Evolutionary conservation across 306 rosid genomes (phyloP).

Genomic region (Cucumis cinereus): DNA sequence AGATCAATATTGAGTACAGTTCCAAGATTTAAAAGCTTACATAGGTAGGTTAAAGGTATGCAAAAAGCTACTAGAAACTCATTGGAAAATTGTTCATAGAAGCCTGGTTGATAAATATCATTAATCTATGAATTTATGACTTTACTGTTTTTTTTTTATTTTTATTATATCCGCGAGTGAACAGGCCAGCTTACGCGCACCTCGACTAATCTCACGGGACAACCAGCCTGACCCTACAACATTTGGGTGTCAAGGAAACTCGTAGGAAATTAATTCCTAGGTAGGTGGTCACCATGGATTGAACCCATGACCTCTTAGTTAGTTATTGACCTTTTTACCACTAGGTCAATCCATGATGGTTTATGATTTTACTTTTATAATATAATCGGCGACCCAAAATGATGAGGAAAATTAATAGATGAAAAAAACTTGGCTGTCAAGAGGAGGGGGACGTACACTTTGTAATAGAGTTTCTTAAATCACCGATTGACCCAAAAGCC

Average conservation of each 20-base stretch:
- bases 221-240: no score
- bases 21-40: conserved; percentile 12
- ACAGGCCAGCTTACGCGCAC: no score
- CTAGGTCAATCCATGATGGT: no score
- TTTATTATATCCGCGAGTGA: no score
- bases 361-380: neutral
- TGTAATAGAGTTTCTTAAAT: neutral
- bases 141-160: no score
- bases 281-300: no score
- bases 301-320: no score
- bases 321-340: no score
- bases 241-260: no score
- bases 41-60: conserved; percentile 5
- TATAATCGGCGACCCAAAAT: neutral
- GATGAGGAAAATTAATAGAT: neutral
- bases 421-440: neutral
- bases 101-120: neutral
- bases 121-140: neutral
- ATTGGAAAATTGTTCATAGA: neutral
- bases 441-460: neutral
- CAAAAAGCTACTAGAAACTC: neutral
- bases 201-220: no score
- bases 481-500: no score
- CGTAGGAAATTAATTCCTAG: no score
- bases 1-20: conserved; percentile 10